These are phyloP conservation scores for Kluyveromyces nonfermentans DNA, from an alignment of 805 yeast genomes.

Conservation along the genomic window DNA sequence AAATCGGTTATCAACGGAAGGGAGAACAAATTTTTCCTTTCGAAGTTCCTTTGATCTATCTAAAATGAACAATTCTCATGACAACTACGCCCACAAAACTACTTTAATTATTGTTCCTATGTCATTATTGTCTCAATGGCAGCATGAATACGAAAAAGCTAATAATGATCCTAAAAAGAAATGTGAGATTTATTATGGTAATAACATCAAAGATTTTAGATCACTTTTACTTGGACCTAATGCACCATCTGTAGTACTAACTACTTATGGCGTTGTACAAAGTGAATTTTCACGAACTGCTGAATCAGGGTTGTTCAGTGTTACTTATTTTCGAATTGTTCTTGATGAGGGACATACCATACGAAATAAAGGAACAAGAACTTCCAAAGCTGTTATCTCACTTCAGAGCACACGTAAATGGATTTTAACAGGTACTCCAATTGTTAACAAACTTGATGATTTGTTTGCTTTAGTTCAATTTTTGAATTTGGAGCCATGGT, in stretches of 20 bases:
- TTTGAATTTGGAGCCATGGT: slow-evolving; percentile 82
- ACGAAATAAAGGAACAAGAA: slow-evolving; percentile 66
- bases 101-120: slow-evolving; percentile 83
- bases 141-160: slow-evolving; percentile 59
- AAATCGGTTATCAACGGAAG: slow-evolving; percentile 1
- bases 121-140: slow-evolving; percentile 90
- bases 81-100: slow-evolving; percentile 51
- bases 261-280: slow-evolving; percentile 82
- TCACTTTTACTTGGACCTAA: slow-evolving; percentile 33
- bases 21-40: background rate
- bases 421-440: slow-evolving; percentile 91
- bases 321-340: slow-evolving; percentile 65
- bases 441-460: slow-evolving; percentile 81
- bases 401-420: slow-evolving; percentile 61
- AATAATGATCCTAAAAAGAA: slow-evolving; percentile 35
- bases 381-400: slow-evolving; percentile 68
- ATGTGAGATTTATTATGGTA: slow-evolving; percentile 70
- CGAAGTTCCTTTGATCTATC: background rate
- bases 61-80: background rate
- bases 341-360: slow-evolving; percentile 90
- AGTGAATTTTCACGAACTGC: slow-evolving; percentile 52
- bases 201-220: slow-evolving; percentile 44
- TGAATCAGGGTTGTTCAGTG: slow-evolving; percentile 53
- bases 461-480: slow-evolving; percentile 68
- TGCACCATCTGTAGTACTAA: slow-evolving; percentile 63